Base-by-base conservation (phyloP, 2,329 filamentous ascomycete genomes). In the Penicillium sp. region DNA sequence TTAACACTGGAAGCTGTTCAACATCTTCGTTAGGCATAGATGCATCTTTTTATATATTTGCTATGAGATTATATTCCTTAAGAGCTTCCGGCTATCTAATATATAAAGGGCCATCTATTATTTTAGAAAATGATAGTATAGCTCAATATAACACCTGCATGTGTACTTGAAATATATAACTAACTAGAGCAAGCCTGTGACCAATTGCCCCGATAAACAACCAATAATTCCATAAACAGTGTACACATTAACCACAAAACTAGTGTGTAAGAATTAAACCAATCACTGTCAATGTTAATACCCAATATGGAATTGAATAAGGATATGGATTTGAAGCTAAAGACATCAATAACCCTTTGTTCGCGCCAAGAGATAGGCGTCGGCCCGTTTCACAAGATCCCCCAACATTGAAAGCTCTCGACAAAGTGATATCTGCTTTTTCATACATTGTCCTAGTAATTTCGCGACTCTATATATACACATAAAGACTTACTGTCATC, bases 341-440 rank as follows among this genome's bases (percentile, higher is more conserved):
- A 41, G 15, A 48, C 10, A 17, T 48, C 29, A 57, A 53, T 53
- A 53, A 21, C 25, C 31, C 54, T 57, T 57, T 53, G 54, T 57
- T 27, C 21, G n/a, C 29, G 55, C 55, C 55, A 57, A 57, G 49
- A 53, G 29, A 53, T 38, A n/a, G 35, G n/a, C 13, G 43, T 48
- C 42, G 49, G 49, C 9, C 27, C n/a, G 43, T 31, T 44, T 44
- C 29, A 38, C 38, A 35, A 51, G 17, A 44, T 52, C 19, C 21
- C 17, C 21, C 31, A 8, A 33, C 44, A 49, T 42, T 19, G 15
- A 23, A 39, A 21, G 36, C 29, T 50, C 45, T 44, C 31, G 23
- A 47, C 3, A 29, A 21, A 47, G 12, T 29, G 7, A 27, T 6
- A 4, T 45, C 23, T 44, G 19, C 38, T 31, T 35, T 36, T 25